Percentiles rank a stretch among this genome's conserved stretches.
phyloP scores from a whole-genome alignment of 176 grass and related monocot genomes.

The Paspalum notatum region DNA sequence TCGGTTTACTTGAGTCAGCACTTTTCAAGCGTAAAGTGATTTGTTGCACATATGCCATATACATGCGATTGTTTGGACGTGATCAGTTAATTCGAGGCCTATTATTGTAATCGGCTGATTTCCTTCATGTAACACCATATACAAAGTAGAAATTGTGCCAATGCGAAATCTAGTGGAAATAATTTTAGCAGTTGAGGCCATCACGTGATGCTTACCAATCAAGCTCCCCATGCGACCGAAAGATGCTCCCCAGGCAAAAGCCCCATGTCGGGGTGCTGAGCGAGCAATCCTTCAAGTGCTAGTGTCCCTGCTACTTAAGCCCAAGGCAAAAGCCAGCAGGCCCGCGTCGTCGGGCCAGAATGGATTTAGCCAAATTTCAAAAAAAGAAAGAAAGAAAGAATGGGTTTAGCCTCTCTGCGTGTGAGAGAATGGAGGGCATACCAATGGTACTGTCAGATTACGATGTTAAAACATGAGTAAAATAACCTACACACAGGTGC shows the following conservation, averaged over 20 bases:
- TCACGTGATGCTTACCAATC: background rate
- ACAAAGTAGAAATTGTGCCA: slow-evolving; percentile 24
- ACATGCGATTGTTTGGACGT: background rate
- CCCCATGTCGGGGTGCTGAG: too few species aligned
- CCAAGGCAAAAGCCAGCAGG: too few species aligned
- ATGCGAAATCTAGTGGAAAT: slow-evolving; percentile 6
- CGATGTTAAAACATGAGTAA: background rate
- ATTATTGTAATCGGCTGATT: background rate
- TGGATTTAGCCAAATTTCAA: too few species aligned
- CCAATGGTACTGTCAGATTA: background rate
- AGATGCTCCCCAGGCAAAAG: too few species aligned
- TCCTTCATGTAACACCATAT: slow-evolving; percentile 19
- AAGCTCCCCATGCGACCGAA: background rate
- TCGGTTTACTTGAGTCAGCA: slow-evolving; percentile 10
- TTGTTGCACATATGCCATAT: slow-evolving; percentile 29
- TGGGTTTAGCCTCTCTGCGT: too few species aligned
- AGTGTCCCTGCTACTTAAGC: too few species aligned
- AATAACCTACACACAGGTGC: background rate
- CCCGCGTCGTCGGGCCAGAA: too few species aligned
- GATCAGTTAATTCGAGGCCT: slow-evolving; percentile 10
- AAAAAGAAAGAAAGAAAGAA: too few species aligned
- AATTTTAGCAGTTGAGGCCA: background rate
- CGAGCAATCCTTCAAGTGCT: too few species aligned
- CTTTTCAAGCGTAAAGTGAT: slow-evolving; percentile 30
- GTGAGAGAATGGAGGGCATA: too few species aligned